Evolutionary conservation across 345 rosid species (phyloP), one percentile per base, ranked within the genome.

Genomic region (Microthlaspi erraticum): DNA sequence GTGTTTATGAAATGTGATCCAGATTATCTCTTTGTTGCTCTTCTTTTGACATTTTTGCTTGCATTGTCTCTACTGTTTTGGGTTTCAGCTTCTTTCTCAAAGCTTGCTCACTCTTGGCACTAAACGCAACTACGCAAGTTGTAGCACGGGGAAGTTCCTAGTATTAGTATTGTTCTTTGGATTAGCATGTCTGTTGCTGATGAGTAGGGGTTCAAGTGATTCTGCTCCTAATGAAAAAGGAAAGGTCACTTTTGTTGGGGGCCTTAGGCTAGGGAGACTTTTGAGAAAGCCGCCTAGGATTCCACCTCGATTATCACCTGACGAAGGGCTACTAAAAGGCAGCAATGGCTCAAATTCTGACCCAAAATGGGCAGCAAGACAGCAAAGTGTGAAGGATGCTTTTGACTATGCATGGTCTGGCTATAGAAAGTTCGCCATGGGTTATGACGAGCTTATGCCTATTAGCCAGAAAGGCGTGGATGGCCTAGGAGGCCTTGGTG

Each of bases 401-500:
- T 94, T 94, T 78, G 68, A 83, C 68, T 83, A 89, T 77, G 98
- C 98, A 13, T 94, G 99, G 98, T 84, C 91, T 50, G 99, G 99
- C 53, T 94, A 94, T 71, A 88, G 83, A 78, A 88, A 83, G 75
- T 86, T 73, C 38, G 97, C 99, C 17, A 87, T 92, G 88, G 98
- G 97, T 61, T 84, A 77, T 75, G 98, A 94, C 78, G 99, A 94
- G 79, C 96, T 94, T 44, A 86, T 87, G 97, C 98, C 99, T 20
- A 48, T 89, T 45, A 88, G 88, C 68, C 82, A 75, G 67, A 81
- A 1, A 12, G 99, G 99, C 20, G 84, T 81, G 60, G 89, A 94
- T 79, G 98, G 96, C 13, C 78, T 94, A 73, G 98, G 98, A 75
- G 99, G 99, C 57, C 78, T 91, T n/a, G 98, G 98, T 72, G 99